Percentiles rank a stretch among this genome's conserved stretches.
These are phyloP conservation scores for Luvunga scandens DNA, from an alignment of 345 rosid genomes.

Conservation along the genomic window DNA sequence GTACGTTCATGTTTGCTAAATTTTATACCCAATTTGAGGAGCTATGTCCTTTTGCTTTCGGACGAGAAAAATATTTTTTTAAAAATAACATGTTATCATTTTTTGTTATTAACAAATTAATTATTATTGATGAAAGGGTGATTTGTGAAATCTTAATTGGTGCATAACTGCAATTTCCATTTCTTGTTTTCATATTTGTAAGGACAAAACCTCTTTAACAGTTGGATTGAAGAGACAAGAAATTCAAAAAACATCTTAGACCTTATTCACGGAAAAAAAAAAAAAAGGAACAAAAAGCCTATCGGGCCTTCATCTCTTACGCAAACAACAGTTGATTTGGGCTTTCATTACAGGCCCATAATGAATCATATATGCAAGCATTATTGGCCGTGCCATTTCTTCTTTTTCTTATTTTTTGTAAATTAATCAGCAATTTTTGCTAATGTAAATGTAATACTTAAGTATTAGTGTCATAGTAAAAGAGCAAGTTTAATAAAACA, in stretches of 20 bases:
- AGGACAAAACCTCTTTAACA: too few relatives aligned
- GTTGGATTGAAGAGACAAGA: too few relatives aligned
- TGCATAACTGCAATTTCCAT: background rate
- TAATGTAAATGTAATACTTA: background rate
- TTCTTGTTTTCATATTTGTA: background rate
- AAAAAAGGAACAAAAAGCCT: too few relatives aligned
- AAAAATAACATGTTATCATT: background rate
- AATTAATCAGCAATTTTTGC: background rate
- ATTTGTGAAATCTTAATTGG: background rate
- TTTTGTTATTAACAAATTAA: background rate
- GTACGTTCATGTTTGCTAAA: background rate
- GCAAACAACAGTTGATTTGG: fast-evolving
- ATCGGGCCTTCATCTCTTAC: background rate
- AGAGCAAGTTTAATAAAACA: background rate
- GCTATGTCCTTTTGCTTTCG: background rate
- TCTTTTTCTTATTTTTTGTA: too few relatives aligned
- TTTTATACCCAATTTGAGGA: background rate
- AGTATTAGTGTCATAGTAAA: background rate
- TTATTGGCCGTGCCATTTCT: too few relatives aligned
- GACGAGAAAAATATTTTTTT: background rate
- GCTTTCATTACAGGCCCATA: background rate
- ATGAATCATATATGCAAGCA: too few relatives aligned
- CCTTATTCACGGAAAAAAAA: background rate
- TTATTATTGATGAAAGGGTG: background rate
- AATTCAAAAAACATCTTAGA: too few relatives aligned